A percentile compares a stretch with the other conserved stretches of the same genome.
These are phyloP conservation scores for Pecoramyces ruminantium DNA, from an alignment of 192 early-diverging fungal species.

Conservation along the genomic window DNA sequence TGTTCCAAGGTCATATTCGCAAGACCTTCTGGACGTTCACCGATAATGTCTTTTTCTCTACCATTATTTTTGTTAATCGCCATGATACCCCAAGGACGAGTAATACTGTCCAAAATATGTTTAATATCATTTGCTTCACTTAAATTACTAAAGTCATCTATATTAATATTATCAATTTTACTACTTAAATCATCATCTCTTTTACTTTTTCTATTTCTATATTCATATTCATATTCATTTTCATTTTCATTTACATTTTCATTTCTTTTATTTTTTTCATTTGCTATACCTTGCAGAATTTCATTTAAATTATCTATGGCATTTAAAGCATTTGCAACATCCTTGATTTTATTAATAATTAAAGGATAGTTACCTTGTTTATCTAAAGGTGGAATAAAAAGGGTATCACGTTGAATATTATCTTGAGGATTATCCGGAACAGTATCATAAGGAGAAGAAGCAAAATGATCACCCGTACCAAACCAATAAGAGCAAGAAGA, in stretches of 20 bases:
- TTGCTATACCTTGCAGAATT: too few species aligned
- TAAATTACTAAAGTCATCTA: too few species aligned
- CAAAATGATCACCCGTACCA: not conserved
- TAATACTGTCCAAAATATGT: not conserved
- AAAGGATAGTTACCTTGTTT: not conserved
- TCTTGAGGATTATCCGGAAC: not conserved
- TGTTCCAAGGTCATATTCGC: not conserved
- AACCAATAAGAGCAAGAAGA: not conserved
- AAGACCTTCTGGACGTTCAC: not conserved
- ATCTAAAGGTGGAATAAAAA: not conserved
- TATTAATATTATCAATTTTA: too few species aligned
- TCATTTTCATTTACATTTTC: too few species aligned
- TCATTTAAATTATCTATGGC: not conserved
- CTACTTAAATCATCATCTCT: too few species aligned
- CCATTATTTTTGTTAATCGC: not conserved
- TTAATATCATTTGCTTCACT: not conserved
- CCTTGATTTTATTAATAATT: not conserved
- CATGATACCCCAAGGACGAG: not conserved
- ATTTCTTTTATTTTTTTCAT: too few species aligned
- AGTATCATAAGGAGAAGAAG: not conserved
- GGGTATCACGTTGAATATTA: not conserved
- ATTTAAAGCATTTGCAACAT: not conserved
- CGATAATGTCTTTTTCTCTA: not conserved
- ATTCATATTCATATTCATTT: too few species aligned
- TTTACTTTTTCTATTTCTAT: too few species aligned